Base-by-base conservation (phyloP, 306 rosid species). In the Cyclanthera cordifolia region DNA sequence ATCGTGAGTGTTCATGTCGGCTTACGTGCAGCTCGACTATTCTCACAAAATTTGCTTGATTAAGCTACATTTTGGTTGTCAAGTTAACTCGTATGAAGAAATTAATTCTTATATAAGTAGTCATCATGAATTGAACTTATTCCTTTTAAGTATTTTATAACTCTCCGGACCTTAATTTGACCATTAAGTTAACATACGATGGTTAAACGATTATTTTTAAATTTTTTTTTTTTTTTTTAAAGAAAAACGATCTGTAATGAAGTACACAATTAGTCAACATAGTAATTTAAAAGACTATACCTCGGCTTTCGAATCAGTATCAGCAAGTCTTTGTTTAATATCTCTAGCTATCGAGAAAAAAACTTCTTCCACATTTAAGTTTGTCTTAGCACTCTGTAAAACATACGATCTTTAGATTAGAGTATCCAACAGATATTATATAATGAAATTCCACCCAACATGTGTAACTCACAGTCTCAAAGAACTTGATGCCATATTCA, bases 321-420 rank as follows among this genome's bases (percentile, higher is more conserved):
- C 97, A 13, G 97, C 92, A 20, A 92, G 87, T 78, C 96, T 85
- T 91, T 86, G 96, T 81, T 91, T 88, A 77, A 91, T 91, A 75
- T 91, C 97, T 83, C 96, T 85, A 43, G 96, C 97, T 80, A 91
- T 86, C 70, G 97, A 91, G 85, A 88, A 91, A 86, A 88, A 91
- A 73, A 91, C 97, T 77, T 88, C 97, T 70, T 91, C 97, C 84
- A 91, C 97, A 63, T 91, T 88, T 82, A 91, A 76, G 79, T 86
- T 91, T 51, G 97, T 91, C 82, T 91, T 91, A 30, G 97, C 97
- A 86, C 97, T 91, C 97, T 91, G 87, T 67, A 41, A 83, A 52
- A 76, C 68, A 27, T 74, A 73, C 54, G 34, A 73, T 47, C 25
- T 53, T 79, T 80, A 67, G 79, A 69, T 80, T n/a, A 47, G 37